Evolutionary conservation across 805 yeast genomes (phyloP).

Genomic region (Yarrowia deformans): DNA sequence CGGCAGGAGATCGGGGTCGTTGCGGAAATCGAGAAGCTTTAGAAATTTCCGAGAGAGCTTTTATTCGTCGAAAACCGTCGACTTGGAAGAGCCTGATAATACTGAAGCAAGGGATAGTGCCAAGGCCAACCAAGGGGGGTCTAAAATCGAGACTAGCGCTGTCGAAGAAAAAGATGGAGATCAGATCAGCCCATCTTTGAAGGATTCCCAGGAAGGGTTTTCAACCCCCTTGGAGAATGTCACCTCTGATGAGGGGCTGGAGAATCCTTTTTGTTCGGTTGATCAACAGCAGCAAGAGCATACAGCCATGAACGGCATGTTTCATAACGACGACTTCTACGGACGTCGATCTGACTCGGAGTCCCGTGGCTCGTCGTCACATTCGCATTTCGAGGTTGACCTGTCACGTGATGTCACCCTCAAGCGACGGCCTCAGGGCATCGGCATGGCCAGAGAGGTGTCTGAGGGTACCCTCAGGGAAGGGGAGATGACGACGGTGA

Average conservation of each 20-base stretch:
- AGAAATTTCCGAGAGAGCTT: slow-evolving; percentile 1
- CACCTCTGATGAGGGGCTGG: too few species aligned
- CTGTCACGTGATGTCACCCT: slow-evolving; percentile 11
- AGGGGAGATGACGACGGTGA: background rate
- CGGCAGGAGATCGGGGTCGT: background rate
- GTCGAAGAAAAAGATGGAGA: background rate
- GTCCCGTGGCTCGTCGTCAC: too few species aligned
- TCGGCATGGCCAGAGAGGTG: background rate
- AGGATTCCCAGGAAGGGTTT: background rate
- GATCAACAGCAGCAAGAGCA: background rate
- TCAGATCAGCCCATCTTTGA: background rate
- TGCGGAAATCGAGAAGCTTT: slow-evolving; percentile 5
- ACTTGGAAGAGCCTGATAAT: background rate
- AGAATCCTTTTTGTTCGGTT: background rate
- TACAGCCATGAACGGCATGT: background rate
- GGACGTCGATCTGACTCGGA: background rate
- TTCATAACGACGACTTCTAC: background rate
- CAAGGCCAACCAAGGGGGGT: background rate
- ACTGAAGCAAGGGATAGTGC: slow-evolving; percentile 2
- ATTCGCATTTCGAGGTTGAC: background rate
- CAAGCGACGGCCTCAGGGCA: background rate
- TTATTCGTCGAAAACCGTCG: background rate
- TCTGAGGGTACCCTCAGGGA: background rate
- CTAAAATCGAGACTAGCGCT: background rate
- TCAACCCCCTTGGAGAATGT: slow-evolving; percentile 8